Evolutionary conservation across 805 yeast species (phyloP).

Genomic region (Yueomyces sp.): DNA sequence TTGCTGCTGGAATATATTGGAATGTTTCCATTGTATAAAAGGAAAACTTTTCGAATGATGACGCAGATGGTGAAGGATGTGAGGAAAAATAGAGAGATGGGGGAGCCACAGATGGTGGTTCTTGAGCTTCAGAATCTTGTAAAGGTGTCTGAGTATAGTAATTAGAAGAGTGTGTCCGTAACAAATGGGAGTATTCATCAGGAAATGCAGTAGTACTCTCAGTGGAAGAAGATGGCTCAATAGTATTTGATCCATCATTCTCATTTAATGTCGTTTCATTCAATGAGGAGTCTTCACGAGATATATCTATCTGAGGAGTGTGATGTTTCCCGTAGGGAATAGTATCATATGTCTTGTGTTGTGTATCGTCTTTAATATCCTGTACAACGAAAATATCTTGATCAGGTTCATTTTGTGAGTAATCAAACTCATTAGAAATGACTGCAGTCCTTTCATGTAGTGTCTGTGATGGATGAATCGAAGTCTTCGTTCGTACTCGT

Average conservation of each 20-base stretch:
- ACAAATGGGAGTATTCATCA: slow-evolving; percentile 2
- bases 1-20: slow-evolving; percentile 54
- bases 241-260: background rate
- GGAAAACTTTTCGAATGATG: background rate
- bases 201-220: background rate
- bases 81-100: background rate
- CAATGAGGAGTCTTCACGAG: background rate
- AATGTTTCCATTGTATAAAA: background rate
- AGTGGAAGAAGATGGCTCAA: background rate
- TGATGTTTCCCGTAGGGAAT: background rate
- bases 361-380: background rate
- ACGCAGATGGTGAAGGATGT: background rate
- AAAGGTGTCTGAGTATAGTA: background rate
- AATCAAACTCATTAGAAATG: slow-evolving; percentile 19
- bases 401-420: slow-evolving; percentile 3
- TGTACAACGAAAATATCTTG: background rate
- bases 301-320: background rate
- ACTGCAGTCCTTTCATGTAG: slow-evolving; percentile 23
- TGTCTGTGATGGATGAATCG: slow-evolving; percentile 17
- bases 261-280: background rate
- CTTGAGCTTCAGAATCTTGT: background rate
- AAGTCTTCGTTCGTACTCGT: background rate
- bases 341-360: background rate
- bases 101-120: background rate
- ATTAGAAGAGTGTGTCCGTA: background rate